Percentiles rank a stretch among this genome's conserved stretches.
Evolutionary conservation across 2,329 filamentous ascomycete genomes (phyloP).

Genomic region (Botrytis cinerea): DNA sequence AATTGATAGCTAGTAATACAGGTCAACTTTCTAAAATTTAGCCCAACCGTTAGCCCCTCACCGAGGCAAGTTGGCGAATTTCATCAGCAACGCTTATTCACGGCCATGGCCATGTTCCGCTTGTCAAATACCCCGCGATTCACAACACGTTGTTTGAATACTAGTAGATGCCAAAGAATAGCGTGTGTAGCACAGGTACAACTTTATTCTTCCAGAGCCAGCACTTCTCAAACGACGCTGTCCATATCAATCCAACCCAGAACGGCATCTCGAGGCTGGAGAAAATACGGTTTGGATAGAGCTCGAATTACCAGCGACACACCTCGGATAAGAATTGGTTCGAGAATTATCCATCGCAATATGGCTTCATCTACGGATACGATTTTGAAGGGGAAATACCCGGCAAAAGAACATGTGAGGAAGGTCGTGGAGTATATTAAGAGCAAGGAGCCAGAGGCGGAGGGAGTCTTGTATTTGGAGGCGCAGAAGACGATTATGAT

Average conservation of each 20-base stretch:
- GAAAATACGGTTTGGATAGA: neutral
- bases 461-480: constrained; percentile 84
- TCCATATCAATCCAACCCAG: neutral
- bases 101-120: constrained; percentile 18
- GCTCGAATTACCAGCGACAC: neutral
- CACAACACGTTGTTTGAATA: neutral
- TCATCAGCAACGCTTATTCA: constrained; percentile 6
- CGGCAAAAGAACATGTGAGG: constrained; percentile 83
- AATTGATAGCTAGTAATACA: neutral
- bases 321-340: neutral
- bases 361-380: constrained; percentile 8
- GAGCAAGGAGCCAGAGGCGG: constrained; percentile 62
- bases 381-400: constrained; percentile 66
- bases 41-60: neutral
- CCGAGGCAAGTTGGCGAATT: neutral
- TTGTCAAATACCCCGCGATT: constrained; percentile 17
- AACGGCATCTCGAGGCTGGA: neutral
- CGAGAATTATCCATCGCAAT: neutral
- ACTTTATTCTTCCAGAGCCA: neutral
- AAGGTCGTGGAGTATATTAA: constrained; percentile 80
- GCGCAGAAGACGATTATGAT: constrained; percentile 76
- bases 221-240: neutral
- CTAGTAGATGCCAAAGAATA: neutral
- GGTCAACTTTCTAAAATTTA: neutral
- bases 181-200: neutral